Evolutionary conservation across 106 monocot genomes (phyloP).

Genomic region (Dendrobium nobile): DNA sequence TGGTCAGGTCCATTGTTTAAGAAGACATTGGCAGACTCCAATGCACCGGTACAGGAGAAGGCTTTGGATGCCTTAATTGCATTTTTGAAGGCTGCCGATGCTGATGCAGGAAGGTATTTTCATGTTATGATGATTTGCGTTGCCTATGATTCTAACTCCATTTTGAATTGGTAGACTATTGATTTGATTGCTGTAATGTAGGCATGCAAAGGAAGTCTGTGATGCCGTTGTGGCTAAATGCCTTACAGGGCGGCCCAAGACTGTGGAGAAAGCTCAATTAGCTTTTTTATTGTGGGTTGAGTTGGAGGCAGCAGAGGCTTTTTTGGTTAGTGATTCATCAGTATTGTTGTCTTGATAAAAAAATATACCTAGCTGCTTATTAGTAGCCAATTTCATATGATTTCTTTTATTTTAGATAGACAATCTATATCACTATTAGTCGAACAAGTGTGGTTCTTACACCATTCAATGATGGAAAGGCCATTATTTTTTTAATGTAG

Average conservation of each 20-base stretch:
- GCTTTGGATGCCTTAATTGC: conserved; percentile 87
- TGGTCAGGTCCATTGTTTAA: conserved; percentile 66
- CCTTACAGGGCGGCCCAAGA: conserved; percentile 93
- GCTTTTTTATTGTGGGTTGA: conserved; percentile 91
- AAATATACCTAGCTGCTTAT: neutral
- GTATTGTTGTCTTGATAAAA: neutral
- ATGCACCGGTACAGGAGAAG: conserved; percentile 99
- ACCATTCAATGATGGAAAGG: neutral
- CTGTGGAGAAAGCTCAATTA: conserved; percentile 90
- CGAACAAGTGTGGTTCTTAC: neutral
- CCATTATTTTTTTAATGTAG: neutral
- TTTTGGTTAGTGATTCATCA: conserved; percentile 53
- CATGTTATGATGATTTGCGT: neutral
- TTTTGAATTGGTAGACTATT: neutral
- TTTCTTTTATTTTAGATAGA: neutral
- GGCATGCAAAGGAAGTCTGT: conserved; percentile 91
- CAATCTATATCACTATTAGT: neutral
- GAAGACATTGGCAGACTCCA: conserved; percentile 94
- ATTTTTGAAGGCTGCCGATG: conserved; percentile 79
- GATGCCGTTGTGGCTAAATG: conserved; percentile 95
- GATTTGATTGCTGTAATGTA: conserved; percentile 14
- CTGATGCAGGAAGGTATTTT: conserved; percentile 76
- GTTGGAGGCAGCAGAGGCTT: conserved; percentile 84
- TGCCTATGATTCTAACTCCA: neutral
- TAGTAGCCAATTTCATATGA: neutral